A percentile compares a stretch with the other conserved stretches of the same genome.
phyloP scores from a whole-genome alignment of 2,329 filamentous ascomycete genomes.

The Colletotrichum limetticola region DNA sequence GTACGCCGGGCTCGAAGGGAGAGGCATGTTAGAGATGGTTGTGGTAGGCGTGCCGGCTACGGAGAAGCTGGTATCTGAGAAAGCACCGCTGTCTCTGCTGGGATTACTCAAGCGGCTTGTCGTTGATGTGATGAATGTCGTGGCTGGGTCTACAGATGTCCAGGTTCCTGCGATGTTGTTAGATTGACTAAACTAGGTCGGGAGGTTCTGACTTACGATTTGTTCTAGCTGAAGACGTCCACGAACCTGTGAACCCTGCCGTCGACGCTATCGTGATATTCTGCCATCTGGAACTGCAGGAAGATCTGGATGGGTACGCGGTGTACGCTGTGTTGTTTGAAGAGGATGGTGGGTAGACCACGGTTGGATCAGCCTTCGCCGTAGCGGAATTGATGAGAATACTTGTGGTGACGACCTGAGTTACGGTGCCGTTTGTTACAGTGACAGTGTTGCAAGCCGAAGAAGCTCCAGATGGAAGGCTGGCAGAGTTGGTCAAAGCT shows the following conservation, averaged over 20 bases:
- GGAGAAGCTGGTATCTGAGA: neutral
- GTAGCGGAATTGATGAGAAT: slow-evolving; percentile 10
- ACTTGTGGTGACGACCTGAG: slow-evolving; percentile 28
- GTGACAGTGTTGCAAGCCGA: slow-evolving; percentile 30
- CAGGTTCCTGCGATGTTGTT: slow-evolving; percentile 6
- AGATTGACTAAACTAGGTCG: neutral
- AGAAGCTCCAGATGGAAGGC: neutral
- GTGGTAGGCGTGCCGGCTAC: slow-evolving; percentile 12
- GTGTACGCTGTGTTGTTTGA: slow-evolving; percentile 5
- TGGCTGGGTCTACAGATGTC: neutral
- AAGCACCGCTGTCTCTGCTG: neutral
- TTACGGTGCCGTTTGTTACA: slow-evolving; percentile 29
- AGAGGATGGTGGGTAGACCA: neutral
- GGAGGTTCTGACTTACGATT: slow-evolving; percentile 2
- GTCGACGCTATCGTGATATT: slow-evolving; percentile 8
- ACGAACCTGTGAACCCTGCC: neutral
- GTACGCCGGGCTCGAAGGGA: slow-evolving; percentile 46
- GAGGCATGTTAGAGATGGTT: slow-evolving; percentile 24
- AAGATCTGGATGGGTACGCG: neutral
- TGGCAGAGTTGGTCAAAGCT: neutral
- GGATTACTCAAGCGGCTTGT: neutral
- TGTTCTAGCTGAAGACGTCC: neutral
- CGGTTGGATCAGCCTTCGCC: slow-evolving; percentile 3
- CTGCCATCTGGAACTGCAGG: slow-evolving; percentile 18
- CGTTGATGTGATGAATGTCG: slow-evolving; percentile 30